Evolutionary conservation across 2,329 filamentous ascomycete species (phyloP).

Genomic region (Fusarium siculi): DNA sequence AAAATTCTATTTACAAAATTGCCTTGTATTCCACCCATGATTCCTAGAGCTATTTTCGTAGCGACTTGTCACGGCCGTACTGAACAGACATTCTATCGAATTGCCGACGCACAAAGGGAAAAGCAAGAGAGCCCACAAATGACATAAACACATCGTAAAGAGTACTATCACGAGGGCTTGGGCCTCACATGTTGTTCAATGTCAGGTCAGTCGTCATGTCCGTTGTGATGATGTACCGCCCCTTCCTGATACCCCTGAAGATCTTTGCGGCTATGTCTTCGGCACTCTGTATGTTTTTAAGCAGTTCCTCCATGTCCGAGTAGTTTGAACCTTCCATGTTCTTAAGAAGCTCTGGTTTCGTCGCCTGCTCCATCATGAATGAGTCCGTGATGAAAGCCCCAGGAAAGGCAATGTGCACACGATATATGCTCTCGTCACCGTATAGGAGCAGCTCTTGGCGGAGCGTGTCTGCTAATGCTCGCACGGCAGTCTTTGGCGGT

Average conservation of each 20-base stretch:
- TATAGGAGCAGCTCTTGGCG: not conserved
- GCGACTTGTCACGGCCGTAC: not conserved
- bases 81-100: not conserved
- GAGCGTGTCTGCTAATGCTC: not conserved
- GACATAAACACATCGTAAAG: not conserved
- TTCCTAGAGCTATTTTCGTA: not conserved
- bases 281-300: not conserved
- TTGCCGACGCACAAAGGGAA: not conserved
- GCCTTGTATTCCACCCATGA: fast-evolving
- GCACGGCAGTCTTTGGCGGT: not conserved
- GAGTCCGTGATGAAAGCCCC: not conserved
- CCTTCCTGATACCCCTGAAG: not conserved
- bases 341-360: not conserved
- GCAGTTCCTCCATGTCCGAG: not conserved
- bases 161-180: not conserved
- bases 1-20: not conserved
- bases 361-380: not conserved
- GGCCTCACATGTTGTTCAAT: not conserved
- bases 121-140: not conserved
- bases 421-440: not conserved
- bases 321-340: not conserved
- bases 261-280: not conserved
- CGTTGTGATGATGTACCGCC: not conserved
- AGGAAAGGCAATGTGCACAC: not conserved
- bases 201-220: not conserved